Evolutionary conservation across 148 eudicot genomes (phyloP).

Genomic region (Rhododendron williamsianum): DNA sequence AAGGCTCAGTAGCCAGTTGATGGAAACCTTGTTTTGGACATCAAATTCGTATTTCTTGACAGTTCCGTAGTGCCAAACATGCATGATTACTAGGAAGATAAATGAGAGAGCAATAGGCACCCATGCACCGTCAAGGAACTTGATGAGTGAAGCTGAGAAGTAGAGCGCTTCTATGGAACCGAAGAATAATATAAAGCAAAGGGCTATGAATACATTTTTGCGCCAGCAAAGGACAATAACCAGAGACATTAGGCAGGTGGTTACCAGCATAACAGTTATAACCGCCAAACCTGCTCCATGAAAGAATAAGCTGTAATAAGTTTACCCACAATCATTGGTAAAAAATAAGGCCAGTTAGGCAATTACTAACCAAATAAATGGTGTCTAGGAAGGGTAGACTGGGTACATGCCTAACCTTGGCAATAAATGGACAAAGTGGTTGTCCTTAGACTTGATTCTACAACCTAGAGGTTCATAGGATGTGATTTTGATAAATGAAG

Average conservation of each 20-base stretch:
- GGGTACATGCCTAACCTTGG: neutral
- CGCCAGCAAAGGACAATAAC: constrained; percentile 92
- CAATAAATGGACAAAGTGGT: neutral
- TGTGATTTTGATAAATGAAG: neutral
- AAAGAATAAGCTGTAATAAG: neutral
- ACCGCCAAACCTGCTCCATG: constrained; percentile 73
- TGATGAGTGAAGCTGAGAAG: constrained; percentile 92
- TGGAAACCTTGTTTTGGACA: constrained; percentile 87
- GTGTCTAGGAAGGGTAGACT: neutral
- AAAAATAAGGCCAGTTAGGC: neutral
- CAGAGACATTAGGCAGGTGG: constrained; percentile 93
- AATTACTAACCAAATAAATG: neutral
- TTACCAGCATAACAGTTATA: constrained; percentile 93
- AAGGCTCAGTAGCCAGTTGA: constrained; percentile 83
- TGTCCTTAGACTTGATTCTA: neutral
- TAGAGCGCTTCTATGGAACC: constrained; percentile 87
- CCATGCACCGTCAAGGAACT: constrained; percentile 95
- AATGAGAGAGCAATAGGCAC: constrained; percentile 79
- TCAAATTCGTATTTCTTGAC: constrained; percentile 78
- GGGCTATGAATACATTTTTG: constrained; percentile 50
- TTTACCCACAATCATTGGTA: neutral
- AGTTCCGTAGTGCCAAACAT: constrained; percentile 90
- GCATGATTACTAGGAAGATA: constrained; percentile 68
- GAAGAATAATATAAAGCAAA: constrained; percentile 69
- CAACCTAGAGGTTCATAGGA: neutral